These are phyloP conservation scores for Apophysomyces sp. DNA, from an alignment of 371 early-diverging fungal species.

Conservation along the genomic window DNA sequence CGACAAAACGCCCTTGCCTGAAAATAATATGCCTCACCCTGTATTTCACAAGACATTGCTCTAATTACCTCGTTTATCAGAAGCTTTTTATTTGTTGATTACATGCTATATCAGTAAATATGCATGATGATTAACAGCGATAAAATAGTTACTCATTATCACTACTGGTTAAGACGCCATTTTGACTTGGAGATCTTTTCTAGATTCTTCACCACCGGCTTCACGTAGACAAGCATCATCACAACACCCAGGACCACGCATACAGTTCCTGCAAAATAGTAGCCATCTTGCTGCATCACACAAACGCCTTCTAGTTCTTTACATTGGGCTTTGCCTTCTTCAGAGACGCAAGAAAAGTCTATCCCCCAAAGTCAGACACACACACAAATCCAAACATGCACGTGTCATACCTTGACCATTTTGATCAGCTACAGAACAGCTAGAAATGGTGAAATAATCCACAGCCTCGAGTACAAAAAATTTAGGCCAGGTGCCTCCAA, in stretches of 20 bases:
- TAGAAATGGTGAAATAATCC: constrained; percentile 84
- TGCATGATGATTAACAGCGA: too few relatives aligned
- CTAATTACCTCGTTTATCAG: too few relatives aligned
- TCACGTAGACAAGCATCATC: constrained; percentile 62
- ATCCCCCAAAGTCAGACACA: not conserved
- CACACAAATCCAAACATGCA: not conserved
- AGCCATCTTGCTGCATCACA: constrained; percentile 75
- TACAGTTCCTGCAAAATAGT: constrained; percentile 74
- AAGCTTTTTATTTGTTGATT: too few relatives aligned
- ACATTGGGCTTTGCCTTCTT: constrained; percentile 17
- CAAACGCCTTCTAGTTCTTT: constrained; percentile 71
- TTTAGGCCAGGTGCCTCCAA: constrained; percentile 97
- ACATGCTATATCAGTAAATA: too few relatives aligned
- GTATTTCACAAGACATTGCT: too few relatives aligned
- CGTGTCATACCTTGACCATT: constrained; percentile 36
- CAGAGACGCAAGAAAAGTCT: constrained; percentile 25
- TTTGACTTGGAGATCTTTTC: constrained; percentile 54
- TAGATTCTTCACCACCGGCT: constrained; percentile 65
- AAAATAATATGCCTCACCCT: too few relatives aligned
- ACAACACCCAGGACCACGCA: constrained; percentile 68
- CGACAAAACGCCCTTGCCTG: too few relatives aligned
- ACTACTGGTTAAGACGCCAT: constrained; percentile 30
- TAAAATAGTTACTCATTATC: not conserved
- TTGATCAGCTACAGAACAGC: constrained; percentile 51
- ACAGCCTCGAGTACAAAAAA: constrained; percentile 93